Conservation (phyloP, 495 filamentous ascomycete genomes). For the Penicillium diatomitis region DNA sequence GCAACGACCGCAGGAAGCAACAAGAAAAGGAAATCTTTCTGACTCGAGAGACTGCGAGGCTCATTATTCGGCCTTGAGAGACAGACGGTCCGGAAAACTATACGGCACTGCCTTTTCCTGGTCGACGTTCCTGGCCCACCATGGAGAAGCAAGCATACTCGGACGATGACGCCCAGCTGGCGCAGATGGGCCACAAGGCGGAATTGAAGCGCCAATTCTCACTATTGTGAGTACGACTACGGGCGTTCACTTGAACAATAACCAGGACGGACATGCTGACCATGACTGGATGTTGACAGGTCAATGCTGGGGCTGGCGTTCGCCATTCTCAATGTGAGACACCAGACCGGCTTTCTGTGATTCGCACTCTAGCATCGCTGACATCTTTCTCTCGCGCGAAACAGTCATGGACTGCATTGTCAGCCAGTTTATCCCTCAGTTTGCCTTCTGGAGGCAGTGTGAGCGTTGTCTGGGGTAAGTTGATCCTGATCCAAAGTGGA, state of each 20-base stretch:
- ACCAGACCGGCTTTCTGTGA: background rate
- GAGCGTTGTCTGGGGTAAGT: conserved; percentile 42
- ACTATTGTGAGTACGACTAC: conserved; percentile 17
- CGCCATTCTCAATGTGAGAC: conserved; percentile 43
- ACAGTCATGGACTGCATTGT: conserved; percentile 45
- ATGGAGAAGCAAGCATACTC: conserved; percentile 15
- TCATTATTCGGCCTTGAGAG: too few relatives aligned
- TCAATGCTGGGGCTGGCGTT: conserved; percentile 47
- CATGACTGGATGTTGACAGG: conserved; percentile 9
- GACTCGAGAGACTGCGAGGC: too few relatives aligned
- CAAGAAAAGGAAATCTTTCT: too few relatives aligned
- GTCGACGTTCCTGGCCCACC: conserved; percentile 2
- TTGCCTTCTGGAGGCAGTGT: conserved; percentile 38
- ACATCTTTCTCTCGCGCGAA: conserved; percentile 6
- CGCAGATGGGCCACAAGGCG: conserved; percentile 55
- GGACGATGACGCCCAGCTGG: conserved; percentile 45
- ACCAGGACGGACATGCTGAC: background rate
- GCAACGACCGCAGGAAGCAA: too few relatives aligned
- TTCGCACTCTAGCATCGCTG: background rate
- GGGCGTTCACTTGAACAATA: too few relatives aligned
- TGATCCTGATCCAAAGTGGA: background rate
- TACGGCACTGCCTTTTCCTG: background rate
- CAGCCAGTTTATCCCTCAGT: conserved; percentile 40
- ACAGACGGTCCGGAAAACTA: background rate
- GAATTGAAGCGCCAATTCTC: conserved; percentile 54